These are phyloP conservation scores for Falciphora oryzae DNA, from an alignment of 2,329 filamentous ascomycete species.

Conservation along the genomic window DNA sequence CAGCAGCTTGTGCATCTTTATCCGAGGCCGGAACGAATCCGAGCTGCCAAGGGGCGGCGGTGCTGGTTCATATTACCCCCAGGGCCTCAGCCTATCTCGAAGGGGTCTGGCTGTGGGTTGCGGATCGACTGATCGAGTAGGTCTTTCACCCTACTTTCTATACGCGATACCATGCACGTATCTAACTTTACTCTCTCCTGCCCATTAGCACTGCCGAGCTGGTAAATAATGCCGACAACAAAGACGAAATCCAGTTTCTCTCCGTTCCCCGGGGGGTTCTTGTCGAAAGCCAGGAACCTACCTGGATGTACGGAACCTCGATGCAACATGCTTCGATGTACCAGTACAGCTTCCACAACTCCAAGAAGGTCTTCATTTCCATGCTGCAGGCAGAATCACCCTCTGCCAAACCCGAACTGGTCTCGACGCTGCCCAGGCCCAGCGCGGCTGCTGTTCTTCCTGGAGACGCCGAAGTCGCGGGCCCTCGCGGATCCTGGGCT, in stretches of 20 bases:
- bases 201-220: neutral
- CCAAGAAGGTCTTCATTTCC: slow-evolving; percentile 40
- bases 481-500: neutral
- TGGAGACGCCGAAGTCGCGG: slow-evolving; percentile 8
- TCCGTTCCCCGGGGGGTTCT: slow-evolving; percentile 29
- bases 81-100: slow-evolving; percentile 42
- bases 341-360: slow-evolving; percentile 40
- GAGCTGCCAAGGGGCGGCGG: slow-evolving; percentile 54
- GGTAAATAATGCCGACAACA: neutral
- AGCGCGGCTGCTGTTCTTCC: slow-evolving; percentile 17
- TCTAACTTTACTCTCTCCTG: neutral
- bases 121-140: slow-evolving; percentile 44
- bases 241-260: slow-evolving; percentile 23
- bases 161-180: neutral
- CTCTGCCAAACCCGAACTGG: slow-evolving; percentile 41
- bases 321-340: slow-evolving; percentile 41
- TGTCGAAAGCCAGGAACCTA: slow-evolving; percentile 21
- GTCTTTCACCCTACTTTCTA: neutral
- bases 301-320: slow-evolving; percentile 33
- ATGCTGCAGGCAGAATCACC: slow-evolving; percentile 36
- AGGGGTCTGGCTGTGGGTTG: slow-evolving; percentile 60
- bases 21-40: slow-evolving; percentile 37
- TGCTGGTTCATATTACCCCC: slow-evolving; percentile 40
- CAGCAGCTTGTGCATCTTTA: slow-evolving; percentile 48
- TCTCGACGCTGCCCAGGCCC: slow-evolving; percentile 33